Evolutionary conservation across 768 basidiomycete genomes (phyloP).

Genomic region (Lactarius sp.): DNA sequence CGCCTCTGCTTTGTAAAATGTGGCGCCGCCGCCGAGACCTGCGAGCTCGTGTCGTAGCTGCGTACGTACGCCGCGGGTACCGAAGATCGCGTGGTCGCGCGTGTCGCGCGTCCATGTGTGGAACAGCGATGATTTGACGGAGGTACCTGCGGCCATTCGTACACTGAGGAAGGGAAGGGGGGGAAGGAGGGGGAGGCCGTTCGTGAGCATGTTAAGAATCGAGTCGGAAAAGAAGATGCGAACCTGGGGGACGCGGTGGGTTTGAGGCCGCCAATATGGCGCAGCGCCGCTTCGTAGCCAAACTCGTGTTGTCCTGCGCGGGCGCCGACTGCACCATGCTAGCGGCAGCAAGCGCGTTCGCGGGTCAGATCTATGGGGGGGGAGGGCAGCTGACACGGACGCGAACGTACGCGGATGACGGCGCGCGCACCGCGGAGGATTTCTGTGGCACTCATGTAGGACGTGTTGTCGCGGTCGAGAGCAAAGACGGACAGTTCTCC

Average conservation of each 20-base stretch:
- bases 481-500: constrained; percentile 71
- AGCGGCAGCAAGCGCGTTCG: background rate
- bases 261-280: constrained; percentile 67
- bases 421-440: constrained; percentile 59
- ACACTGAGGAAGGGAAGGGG: constrained; percentile 49
- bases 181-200: background rate
- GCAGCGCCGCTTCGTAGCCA: constrained; percentile 75
- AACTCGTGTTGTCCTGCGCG: constrained; percentile 60
- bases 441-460: constrained; percentile 69
- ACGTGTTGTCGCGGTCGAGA: constrained; percentile 73
- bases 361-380: constrained; percentile 8
- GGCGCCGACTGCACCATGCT: constrained; percentile 13
- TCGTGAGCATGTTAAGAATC: background rate
- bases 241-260: constrained; percentile 82
- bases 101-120: constrained; percentile 75
- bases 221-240: constrained; percentile 21
- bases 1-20: constrained; percentile 68
- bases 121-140: constrained; percentile 76
- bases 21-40: constrained; percentile 75
- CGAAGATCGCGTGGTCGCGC: constrained; percentile 62
- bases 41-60: constrained; percentile 68
- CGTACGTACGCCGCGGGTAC: constrained; percentile 56
- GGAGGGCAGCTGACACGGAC: constrained; percentile 20
- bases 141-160: constrained; percentile 75
- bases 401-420: constrained; percentile 64